Percentiles rank a stretch among this genome's conserved stretches.
These are phyloP conservation scores for Pythium monospermum DNA, from an alignment of 352 stramenopile species.

Conservation along the genomic window DNA sequence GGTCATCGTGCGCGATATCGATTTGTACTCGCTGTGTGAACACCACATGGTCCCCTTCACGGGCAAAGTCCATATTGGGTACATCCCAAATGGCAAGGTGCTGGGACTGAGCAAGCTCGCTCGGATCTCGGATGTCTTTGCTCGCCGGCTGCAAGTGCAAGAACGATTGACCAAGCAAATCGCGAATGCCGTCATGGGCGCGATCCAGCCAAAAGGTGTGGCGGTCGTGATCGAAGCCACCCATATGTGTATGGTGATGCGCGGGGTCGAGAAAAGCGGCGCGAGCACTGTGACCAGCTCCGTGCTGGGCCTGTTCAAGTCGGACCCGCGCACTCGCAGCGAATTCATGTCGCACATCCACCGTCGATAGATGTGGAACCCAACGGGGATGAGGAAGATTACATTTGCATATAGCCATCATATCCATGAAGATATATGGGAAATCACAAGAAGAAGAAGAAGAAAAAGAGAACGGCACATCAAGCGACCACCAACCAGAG, in stretches of 20 bases:
- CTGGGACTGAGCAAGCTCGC: conserved; percentile 98
- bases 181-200: conserved; percentile 96
- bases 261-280: conserved; percentile 97
- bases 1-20: conserved; percentile 99
- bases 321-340: conserved; percentile 83
- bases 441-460: neutral
- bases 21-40: conserved; percentile 98
- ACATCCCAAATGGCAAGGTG: conserved; percentile 95
- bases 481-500: conserved; percentile 16
- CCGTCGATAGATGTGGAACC: conserved; percentile 55
- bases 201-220: conserved; percentile 95
- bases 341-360: conserved; percentile 89
- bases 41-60: conserved; percentile 99
- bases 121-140: conserved; percentile 96
- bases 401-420: no score
- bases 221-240: conserved; percentile 98
- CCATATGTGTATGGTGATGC: conserved; percentile 99
- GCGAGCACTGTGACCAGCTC: conserved; percentile 96
- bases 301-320: conserved; percentile 96
- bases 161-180: conserved; percentile 99
- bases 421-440: no score
- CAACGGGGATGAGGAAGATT: no score
- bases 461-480: conserved; percentile 20
- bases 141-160: conserved; percentile 97
- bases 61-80: conserved; percentile 94